Conservation (phyloP, 2,329 filamentous ascomycete species). For the Albophoma yamanashiensis region DNA sequence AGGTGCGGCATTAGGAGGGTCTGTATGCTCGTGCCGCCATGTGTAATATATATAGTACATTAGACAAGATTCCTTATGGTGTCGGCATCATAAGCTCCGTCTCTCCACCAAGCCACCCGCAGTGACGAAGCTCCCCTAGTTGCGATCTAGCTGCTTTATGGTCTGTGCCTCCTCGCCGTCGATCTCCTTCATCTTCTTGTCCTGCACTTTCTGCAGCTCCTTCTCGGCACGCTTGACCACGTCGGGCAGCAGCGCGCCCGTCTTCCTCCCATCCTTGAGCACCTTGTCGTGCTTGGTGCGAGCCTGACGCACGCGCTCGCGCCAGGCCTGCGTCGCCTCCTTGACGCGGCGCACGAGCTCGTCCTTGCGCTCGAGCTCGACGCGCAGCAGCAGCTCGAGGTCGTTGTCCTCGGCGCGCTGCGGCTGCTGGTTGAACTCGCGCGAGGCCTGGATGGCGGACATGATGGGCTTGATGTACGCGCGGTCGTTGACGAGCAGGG, state of each 20-base stretch:
- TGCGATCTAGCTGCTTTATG: conserved; percentile 27
- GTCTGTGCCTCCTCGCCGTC: conserved; percentile 38
- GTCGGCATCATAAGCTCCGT: not conserved
- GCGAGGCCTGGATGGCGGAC: conserved; percentile 39
- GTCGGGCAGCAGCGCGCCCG: conserved; percentile 31
- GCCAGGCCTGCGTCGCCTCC: conserved; percentile 38
- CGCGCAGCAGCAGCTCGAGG: conserved; percentile 43
- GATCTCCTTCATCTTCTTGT: conserved; percentile 41
- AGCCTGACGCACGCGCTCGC: conserved; percentile 35
- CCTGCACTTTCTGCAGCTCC: conserved; percentile 37
- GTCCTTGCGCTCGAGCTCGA: conserved; percentile 41
- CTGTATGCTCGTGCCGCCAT: conserved; percentile 2
- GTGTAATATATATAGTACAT: conserved; percentile 16
- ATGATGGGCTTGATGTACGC: conserved; percentile 42
- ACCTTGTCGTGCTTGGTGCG: conserved; percentile 36
- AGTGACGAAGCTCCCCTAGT: conserved; percentile 1
- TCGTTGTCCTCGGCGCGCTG: conserved; percentile 48
- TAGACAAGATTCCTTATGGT: not conserved
- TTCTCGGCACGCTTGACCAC: conserved; percentile 36
- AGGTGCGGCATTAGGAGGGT: conserved; percentile 6
- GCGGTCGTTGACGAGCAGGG: conserved; percentile 30
- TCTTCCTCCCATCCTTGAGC: conserved; percentile 38
- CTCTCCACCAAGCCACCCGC: not conserved
- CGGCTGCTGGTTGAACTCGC: conserved; percentile 51
- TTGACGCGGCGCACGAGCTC: conserved; percentile 31